Evolutionary conservation across 2,329 filamentous ascomycete genomes (phyloP), one percentile per base, ranked within the genome.

Genomic region (Macrophomina tecta): DNA sequence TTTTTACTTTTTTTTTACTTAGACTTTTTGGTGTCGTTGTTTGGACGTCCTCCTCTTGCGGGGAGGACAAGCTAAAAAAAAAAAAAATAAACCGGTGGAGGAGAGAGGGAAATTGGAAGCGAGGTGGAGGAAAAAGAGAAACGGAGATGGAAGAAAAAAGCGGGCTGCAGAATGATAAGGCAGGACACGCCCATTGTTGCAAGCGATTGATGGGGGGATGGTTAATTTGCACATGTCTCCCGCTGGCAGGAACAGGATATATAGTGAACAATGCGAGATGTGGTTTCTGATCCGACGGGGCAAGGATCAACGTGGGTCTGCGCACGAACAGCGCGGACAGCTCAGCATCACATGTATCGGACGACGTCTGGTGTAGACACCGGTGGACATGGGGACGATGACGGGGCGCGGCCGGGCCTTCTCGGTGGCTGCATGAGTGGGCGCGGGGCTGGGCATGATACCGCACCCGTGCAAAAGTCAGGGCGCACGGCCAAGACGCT

Each of bases 161-260:
- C 42, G 11, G 42, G 12, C 23, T 23, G 23, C 23, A 23, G 23
- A 23, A 23, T 23, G 23, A 9, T 9, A 40, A 40, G 38, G 38
- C 38, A 9, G 38, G 38, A 8, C 38, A 45, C 42, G 36, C 7
- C 18, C 42, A 45, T 45, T 45, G 5, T 14, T 45, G 42, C 42
- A 45, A 14, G 16, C 23, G 52, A 14, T 42, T 23, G 23, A 1
- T 23, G 23, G 23, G 23, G 34, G 9, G 53, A 30, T 58, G n/a
- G 32, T 7, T 18, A 12, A 56, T 58, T 42, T 16, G 34, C 53
- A 58, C 36, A 16, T 58, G 53, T 58, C 23, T 42, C 36, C 36
- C 53, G 53, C 18, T 58, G 53, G 53, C 53, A 58, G 36, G 36
- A 23, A 58, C 53, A 58, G 38, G 14, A 14, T 58, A 58, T n/a